Base-by-base conservation (phyloP, 305 asterid species). In the Andrographis paniculata region DNA sequence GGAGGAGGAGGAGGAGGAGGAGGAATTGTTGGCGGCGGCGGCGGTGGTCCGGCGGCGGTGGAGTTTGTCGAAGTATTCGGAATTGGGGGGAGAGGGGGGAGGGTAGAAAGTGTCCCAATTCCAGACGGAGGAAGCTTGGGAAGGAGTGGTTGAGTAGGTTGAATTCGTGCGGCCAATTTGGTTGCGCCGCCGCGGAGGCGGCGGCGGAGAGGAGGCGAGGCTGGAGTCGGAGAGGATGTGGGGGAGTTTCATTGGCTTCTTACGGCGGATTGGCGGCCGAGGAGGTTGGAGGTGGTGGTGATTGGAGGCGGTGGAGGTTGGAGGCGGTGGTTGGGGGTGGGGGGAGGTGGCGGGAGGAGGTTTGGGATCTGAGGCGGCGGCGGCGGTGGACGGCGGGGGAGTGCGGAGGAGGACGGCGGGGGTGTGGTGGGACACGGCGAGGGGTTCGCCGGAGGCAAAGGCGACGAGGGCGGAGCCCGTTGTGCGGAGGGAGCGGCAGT, bases 31-130 rank as follows among this genome's bases (percentile, higher is more conserved):
- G 37, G 35, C 33, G n/a, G 23, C 59, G 53, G 56, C 10, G 8
- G 44, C 17, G 24, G 61, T 33, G 55, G 56, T 59, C 48, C 68
- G 65, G 62, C 53, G 37, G 27, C 27, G 56, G 13, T 68, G 70
- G 57, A 71, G 54, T n/a, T 75, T 81, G 20, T 80, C 77, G 58
- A 91, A 91, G 55, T 73, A 87, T 28, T 79, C 99, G 24, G 96
- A 87, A 40, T 52, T 65, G 1, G 99, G 99, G n/a, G 99, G 95
- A n/a, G 99, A 75, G 0, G 95, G 97, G 7, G 99, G 99, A n/a
- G 99, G 93, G 35, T 75, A 68, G 53, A 91, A 73, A 56, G 73
- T 79, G 35, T 91, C 99, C 96, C 99, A 91, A 60, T 91, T 80
- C 95, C 96, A 91, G 0, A 83, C 83, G 4, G 96, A 86, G 6